phyloP scores from a whole-genome alignment of 352 stramenopile species.

The Elongisporangium prolatum region DNA sequence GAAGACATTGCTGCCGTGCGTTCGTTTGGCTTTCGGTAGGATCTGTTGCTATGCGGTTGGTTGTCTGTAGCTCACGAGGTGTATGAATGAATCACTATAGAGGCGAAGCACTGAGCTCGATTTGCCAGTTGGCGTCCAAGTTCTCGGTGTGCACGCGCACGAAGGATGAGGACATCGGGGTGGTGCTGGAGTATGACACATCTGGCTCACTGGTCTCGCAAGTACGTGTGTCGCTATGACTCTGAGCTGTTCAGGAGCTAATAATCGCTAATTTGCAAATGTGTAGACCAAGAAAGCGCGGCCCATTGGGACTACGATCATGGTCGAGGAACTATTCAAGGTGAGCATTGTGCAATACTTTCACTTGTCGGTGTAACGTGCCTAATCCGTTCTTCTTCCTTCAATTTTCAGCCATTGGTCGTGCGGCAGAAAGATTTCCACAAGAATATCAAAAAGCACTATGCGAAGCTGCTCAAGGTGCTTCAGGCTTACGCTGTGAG shows the following conservation, averaged over 20 bases:
- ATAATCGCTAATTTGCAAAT: neutral
- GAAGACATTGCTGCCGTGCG: slow-evolving; percentile 88
- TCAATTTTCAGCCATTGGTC: slow-evolving; percentile 59
- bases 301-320: slow-evolving; percentile 91
- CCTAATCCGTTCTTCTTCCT: neutral
- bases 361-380: neutral
- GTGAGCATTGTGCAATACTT: slow-evolving; percentile 7
- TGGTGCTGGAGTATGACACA: slow-evolving; percentile 79
- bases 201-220: slow-evolving; percentile 58
- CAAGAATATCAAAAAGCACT: slow-evolving; percentile 93
- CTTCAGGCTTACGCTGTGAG: slow-evolving; percentile 85
- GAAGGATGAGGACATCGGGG: slow-evolving; percentile 60
- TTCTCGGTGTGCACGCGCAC: slow-evolving; percentile 90
- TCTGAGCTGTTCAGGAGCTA: neutral
- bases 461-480: slow-evolving; percentile 88
- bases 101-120: slow-evolving; percentile 94
- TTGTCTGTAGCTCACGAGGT: too few relatives aligned
- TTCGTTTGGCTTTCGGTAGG: slow-evolving; percentile 93
- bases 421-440: slow-evolving; percentile 92
- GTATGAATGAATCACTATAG: slow-evolving; percentile 21
- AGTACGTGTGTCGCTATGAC: slow-evolving; percentile 1
- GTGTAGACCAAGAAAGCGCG: slow-evolving; percentile 47
- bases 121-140: slow-evolving; percentile 86
- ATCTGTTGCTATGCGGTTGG: neutral
- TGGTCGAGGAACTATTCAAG: slow-evolving; percentile 92